These are phyloP conservation scores for Sonneratia caseolaris DNA, from an alignment of 345 rosid genomes.

Conservation along the genomic window DNA sequence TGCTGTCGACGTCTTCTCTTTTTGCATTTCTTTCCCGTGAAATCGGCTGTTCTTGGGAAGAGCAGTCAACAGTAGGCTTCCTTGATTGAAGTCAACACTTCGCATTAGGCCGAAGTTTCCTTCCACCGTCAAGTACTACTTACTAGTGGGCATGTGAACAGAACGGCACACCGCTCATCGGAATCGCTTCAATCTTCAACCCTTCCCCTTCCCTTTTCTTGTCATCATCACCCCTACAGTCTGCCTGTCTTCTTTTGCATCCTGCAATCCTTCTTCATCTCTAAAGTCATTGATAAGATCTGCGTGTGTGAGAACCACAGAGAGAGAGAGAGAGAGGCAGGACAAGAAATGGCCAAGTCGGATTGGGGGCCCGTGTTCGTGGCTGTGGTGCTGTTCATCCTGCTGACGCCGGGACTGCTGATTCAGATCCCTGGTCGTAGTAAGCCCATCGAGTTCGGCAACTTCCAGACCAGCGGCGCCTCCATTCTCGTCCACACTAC, in stretches of 20 bases:
- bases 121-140: no score
- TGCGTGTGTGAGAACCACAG: not conserved
- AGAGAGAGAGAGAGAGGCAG: not conserved
- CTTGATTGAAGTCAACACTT: no score
- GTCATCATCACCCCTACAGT: not conserved
- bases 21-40: no score
- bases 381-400: conserved; percentile 68
- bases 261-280: not conserved
- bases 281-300: not conserved
- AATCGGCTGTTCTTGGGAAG: no score
- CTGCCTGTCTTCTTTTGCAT: not conserved
- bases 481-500: conserved; percentile 74
- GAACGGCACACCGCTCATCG: no score
- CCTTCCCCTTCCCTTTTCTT: no score
- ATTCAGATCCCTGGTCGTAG: conserved; percentile 62
- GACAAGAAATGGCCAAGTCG: conserved; percentile 27
- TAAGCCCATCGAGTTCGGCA: conserved; percentile 61
- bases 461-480: conserved; percentile 78
- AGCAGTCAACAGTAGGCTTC: no score
- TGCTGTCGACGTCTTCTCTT: conserved; percentile 24
- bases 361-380: conserved; percentile 97
- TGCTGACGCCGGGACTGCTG: conserved; percentile 77
- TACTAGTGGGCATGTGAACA: no score
- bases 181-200: no score
- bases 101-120: no score